Percentiles rank a stretch among this genome's conserved stretches.
These are phyloP conservation scores for Elaeis oleifera DNA, from an alignment of 202 grass and related monocot species.

Conservation along the genomic window DNA sequence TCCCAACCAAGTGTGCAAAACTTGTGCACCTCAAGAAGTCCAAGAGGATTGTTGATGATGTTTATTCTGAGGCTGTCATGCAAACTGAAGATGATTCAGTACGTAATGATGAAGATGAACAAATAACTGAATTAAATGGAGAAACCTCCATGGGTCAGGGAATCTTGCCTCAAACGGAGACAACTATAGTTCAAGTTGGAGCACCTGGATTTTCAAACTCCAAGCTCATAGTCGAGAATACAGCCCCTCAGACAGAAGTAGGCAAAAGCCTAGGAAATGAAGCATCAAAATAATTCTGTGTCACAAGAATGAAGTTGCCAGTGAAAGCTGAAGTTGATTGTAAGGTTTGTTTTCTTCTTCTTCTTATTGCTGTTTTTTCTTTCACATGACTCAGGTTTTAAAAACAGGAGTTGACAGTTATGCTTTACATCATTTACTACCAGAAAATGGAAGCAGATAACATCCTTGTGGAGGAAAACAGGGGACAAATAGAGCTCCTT, in stretches of 20 bases:
- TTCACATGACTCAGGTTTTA: not conserved
- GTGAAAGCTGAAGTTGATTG: slow-evolving; percentile 54
- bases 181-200: slow-evolving; percentile 13
- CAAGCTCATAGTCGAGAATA: slow-evolving; percentile 5
- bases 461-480: slow-evolving; percentile 36
- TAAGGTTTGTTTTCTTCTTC: slow-evolving; percentile 43
- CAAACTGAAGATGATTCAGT: no score
- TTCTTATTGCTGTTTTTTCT: not conserved
- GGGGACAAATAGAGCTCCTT: slow-evolving; percentile 55
- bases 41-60: no score
- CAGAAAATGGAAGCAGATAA: slow-evolving; percentile 72
- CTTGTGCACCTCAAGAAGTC: no score
- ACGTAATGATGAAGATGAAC: not conserved
- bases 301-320: slow-evolving; percentile 36
- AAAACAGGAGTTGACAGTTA: not conserved
- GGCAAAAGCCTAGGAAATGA: slow-evolving; percentile 6
- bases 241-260: slow-evolving; percentile 15
- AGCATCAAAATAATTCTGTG: slow-evolving; percentile 15
- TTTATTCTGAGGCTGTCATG: no score
- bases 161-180: slow-evolving; percentile 14
- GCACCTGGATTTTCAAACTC: slow-evolving; percentile 13
- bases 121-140: slow-evolving; percentile 20
- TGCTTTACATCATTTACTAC: not conserved
- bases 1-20: no score
- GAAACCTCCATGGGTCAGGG: slow-evolving; percentile 27